phyloP scores from a whole-genome alignment of 345 rosid genomes.

The Dipteronia dyeriana region DNA sequence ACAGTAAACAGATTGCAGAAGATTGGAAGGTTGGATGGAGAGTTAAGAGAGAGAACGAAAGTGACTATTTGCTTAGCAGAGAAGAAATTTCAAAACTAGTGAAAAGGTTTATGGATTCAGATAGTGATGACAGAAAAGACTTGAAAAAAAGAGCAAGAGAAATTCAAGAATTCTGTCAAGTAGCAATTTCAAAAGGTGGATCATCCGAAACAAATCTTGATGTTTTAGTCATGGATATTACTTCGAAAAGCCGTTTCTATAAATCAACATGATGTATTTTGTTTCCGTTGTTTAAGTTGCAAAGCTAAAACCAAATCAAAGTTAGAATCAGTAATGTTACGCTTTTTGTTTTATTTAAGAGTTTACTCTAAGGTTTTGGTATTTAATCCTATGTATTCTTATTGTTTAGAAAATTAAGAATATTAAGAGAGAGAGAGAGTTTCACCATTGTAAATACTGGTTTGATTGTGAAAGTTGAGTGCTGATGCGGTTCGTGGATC shows the following conservation, averaged over 20 bases:
- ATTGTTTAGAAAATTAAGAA: too few species aligned
- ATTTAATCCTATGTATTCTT: too few species aligned
- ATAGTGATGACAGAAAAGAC: slow-evolving; percentile 9
- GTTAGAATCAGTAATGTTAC: too few species aligned
- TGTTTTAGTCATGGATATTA: slow-evolving; percentile 8
- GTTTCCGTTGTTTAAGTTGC: neutral
- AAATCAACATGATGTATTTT: neutral
- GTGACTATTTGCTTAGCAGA: slow-evolving; percentile 20
- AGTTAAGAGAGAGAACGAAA: neutral
- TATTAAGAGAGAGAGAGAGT: too few species aligned
- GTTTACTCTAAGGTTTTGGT: too few species aligned
- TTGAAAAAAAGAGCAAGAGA: slow-evolving; percentile 25
- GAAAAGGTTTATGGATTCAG: slow-evolving; percentile 25
- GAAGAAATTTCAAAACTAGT: slow-evolving; percentile 26
- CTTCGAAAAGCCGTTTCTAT: neutral
- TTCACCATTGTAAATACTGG: too few species aligned
- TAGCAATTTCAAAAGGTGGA: slow-evolving; percentile 33
- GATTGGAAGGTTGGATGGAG: slow-evolving; percentile 46
- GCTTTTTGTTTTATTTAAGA: too few species aligned
- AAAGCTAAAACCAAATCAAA: too few species aligned
- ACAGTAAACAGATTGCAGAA: slow-evolving; percentile 33
- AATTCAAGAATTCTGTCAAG: slow-evolving; percentile 17
- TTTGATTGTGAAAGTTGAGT: too few species aligned
- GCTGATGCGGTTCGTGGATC: too few species aligned
- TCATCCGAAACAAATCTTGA: slow-evolving; percentile 17